phyloP scores from a whole-genome alignment of 2,329 filamentous ascomycete genomes.

The Whalleya microplaca region DNA sequence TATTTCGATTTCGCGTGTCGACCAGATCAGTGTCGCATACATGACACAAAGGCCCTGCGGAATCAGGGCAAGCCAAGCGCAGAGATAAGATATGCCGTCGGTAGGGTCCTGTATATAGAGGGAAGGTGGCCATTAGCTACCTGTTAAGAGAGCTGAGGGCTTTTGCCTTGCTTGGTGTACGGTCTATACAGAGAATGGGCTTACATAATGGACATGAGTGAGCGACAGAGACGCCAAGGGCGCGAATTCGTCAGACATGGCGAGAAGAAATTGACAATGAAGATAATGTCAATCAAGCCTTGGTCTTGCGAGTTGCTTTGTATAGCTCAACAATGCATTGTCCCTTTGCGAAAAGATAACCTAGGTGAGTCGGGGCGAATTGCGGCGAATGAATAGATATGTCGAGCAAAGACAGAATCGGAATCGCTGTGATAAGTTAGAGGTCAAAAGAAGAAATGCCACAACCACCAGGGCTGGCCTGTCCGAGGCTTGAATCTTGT shows the following conservation, averaged over 20 bases:
- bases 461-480: too few species aligned
- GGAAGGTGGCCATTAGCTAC: slow-evolving; percentile 1
- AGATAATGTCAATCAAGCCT: slow-evolving; percentile 4
- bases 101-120: slow-evolving; percentile 69
- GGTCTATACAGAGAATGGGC: slow-evolving; percentile 33
- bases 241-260: slow-evolving; percentile 47
- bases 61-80: slow-evolving; percentile 91
- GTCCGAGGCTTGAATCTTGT: not conserved
- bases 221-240: slow-evolving; percentile 88
- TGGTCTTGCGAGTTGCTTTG: not conserved
- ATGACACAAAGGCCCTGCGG: slow-evolving; percentile 89
- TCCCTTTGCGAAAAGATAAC: not conserved
- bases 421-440: too few species aligned
- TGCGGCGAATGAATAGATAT: not conserved
- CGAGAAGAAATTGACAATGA: not conserved
- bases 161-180: not conserved
- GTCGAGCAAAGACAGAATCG: not conserved
- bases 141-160: slow-evolving; percentile 2
- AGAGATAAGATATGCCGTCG: slow-evolving; percentile 82
- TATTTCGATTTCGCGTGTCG: slow-evolving; percentile 88
- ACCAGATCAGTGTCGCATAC: slow-evolving; percentile 89
- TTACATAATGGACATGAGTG: slow-evolving; percentile 94
- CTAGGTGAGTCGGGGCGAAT: not conserved
- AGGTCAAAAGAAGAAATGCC: too few species aligned
- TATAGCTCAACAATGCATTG: not conserved